Base-by-base conservation (phyloP, 108 stramenopile species). In the Aurantiochytrium sp. region DNA sequence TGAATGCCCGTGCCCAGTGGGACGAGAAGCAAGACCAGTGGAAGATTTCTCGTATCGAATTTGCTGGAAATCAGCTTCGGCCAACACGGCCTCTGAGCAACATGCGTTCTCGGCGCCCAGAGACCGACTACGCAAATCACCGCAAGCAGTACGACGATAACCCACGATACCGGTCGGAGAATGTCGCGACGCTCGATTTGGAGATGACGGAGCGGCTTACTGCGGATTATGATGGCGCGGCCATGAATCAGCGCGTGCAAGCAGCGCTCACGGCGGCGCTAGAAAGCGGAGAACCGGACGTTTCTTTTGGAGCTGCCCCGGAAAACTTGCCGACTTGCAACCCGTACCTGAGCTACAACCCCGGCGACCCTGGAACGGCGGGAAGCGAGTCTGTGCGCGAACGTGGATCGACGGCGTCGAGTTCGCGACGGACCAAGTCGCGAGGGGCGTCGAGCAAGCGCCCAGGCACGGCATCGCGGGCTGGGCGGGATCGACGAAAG, bases 51-150 rank as follows among this genome's bases (percentile, higher is more conserved):
- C 35, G 87, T 5, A 64, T 93, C 18, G 92, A 94, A 21, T 58
- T 94, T 5, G 71, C 95, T 12, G 95, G 95, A 35, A 95, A 95
- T 76, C 43, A 58, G 42, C 60, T 93, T 14, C 72, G 92, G 87
- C 69, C 92, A 59, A 60, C 91, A 64, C 91, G 96, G 76, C 90
- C 92, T 16, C 60, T 94, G 51, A 88, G 87, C 58, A 72, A 69
- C 4, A 47, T 60, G 35, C 92, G 94, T 28, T 58, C 88, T 5
- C 90, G 91, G 55, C 91, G 96, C 42, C 96, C 96, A 10, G 96
- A 97, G 92, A 95, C 96, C 21, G 95, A 95, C 58, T 95, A 94
- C 87, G 91, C 95, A n/a, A 92, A 92, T n/a, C 93, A 94, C 35
- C 71, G 95, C 57, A 95, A 93, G 87, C 90, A 90, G 88, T 93